Evolutionary conservation across 176 grass and related monocot species (phyloP).

Genomic region (Saccharum spontaneum): DNA sequence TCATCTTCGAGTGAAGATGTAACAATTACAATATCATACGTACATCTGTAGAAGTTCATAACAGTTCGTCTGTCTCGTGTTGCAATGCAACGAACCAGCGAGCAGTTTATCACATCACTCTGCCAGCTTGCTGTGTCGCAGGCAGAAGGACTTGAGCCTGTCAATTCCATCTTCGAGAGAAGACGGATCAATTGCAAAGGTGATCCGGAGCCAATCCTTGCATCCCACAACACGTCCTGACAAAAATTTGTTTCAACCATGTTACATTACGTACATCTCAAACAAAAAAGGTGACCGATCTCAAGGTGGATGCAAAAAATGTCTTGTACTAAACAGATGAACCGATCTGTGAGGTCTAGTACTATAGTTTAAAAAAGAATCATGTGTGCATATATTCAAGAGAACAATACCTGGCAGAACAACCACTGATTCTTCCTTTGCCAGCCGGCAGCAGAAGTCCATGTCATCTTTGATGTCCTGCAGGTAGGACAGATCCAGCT

Average conservation of each 20-base stretch:
- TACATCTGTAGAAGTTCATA: too few species aligned
- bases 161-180: slow-evolving; percentile 62
- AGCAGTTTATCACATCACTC: too few species aligned
- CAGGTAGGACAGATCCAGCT: slow-evolving; percentile 57
- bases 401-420: slow-evolving; percentile 51
- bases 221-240: slow-evolving; percentile 51
- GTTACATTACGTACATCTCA: too few species aligned
- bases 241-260: background rate
- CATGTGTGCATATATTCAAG: too few species aligned
- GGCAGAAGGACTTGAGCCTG: slow-evolving; percentile 60
- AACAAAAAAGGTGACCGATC: background rate
- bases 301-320: background rate
- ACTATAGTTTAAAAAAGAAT: too few species aligned
- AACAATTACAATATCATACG: too few species aligned
- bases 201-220: slow-evolving; percentile 78
- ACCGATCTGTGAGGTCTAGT: too few species aligned
- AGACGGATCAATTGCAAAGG: slow-evolving; percentile 46
- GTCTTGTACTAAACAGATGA: too few species aligned
- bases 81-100: too few species aligned
- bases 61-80: too few species aligned
- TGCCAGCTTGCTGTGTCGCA: slow-evolving; percentile 15
- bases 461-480: slow-evolving; percentile 66
- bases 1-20: too few species aligned
- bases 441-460: slow-evolving; percentile 70
- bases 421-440: slow-evolving; percentile 64